These are phyloP conservation scores for Claviceps humidiphila DNA, from an alignment of 2,329 filamentous ascomycete species.

Conservation along the genomic window DNA sequence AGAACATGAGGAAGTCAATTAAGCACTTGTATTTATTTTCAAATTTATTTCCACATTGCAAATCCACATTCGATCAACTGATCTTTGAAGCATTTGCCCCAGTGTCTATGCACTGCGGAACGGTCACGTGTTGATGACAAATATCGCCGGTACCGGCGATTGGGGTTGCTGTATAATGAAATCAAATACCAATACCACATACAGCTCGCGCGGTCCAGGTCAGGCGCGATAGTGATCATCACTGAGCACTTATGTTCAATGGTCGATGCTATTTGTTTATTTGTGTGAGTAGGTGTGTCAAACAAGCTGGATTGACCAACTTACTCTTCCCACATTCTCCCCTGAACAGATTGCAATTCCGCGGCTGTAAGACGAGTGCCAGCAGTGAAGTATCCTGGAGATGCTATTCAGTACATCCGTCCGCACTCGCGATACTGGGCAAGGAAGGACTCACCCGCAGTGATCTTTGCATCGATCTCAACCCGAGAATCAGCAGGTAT, in stretches of 20 bases:
- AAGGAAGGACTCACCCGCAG: conserved; percentile 52
- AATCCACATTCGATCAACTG: too few relatives aligned
- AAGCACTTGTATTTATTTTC: too few relatives aligned
- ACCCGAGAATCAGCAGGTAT: conserved; percentile 91
- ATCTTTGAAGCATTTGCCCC: too few relatives aligned
- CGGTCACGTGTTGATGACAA: too few relatives aligned
- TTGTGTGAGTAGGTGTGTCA: background rate
- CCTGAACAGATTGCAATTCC: conserved; percentile 74
- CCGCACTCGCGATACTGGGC: background rate
- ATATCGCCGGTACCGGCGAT: too few relatives aligned
- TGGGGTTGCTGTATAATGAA: too few relatives aligned
- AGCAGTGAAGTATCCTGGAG: conserved; percentile 63
- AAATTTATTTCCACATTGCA: too few relatives aligned
- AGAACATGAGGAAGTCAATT: too few relatives aligned
- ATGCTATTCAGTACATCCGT: background rate
- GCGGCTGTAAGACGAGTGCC: conserved; percentile 81
- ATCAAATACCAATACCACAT: background rate
- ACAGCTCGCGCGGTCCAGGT: background rate
- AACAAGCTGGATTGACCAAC: conserved; percentile 9
- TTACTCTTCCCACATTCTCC: conserved; percentile 80
- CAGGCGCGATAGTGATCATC: background rate
- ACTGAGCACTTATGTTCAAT: background rate
- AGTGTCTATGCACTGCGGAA: too few relatives aligned
- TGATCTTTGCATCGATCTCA: conserved; percentile 98
- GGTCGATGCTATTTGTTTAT: conserved; percentile 1